These are phyloP conservation scores for Raffaelea ambrosiae DNA, from an alignment of 2,329 filamentous ascomycete genomes.

Conservation along the genomic window DNA sequence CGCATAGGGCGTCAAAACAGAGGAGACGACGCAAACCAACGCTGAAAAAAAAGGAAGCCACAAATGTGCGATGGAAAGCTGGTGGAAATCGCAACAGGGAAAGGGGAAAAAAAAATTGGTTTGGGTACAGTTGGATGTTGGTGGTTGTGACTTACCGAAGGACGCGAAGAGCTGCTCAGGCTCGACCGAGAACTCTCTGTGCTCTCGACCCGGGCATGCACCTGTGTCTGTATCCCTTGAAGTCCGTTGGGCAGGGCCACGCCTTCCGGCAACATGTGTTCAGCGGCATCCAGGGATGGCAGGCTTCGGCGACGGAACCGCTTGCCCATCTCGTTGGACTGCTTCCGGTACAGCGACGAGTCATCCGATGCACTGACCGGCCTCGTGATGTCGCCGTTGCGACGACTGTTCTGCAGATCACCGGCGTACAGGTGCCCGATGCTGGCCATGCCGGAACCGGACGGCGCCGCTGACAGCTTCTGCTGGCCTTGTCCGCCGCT, in stretches of 20 bases:
- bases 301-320: constrained; percentile 77
- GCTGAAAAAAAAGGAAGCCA: constrained; percentile 16
- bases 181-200: constrained; percentile 56
- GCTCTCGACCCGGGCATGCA: constrained; percentile 41
- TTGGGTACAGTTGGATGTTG: not conserved
- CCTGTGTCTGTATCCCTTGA: constrained; percentile 30
- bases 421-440: constrained; percentile 36
- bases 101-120: constrained; percentile 3
- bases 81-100: constrained; percentile 5
- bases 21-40: not conserved
- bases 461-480: constrained; percentile 31
- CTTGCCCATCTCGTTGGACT: constrained; percentile 58
- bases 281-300: constrained; percentile 50
- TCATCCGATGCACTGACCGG: constrained; percentile 52
- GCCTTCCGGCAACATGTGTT: constrained; percentile 25
- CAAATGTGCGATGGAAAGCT: constrained; percentile 3
- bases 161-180: constrained; percentile 50
- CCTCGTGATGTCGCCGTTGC: constrained; percentile 43
- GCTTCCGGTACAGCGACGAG: constrained; percentile 50
- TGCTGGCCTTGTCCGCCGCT: constrained; percentile 24
- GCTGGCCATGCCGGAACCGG: constrained; percentile 44
- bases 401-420: constrained; percentile 25
- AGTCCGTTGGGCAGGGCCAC: constrained; percentile 19
- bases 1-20: not conserved
- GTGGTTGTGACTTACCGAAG: constrained; percentile 48